Evolutionary conservation across 768 basidiomycete genomes (phyloP), one percentile per base, ranked within the genome.

Genomic region (Lyophyllum semitale): DNA sequence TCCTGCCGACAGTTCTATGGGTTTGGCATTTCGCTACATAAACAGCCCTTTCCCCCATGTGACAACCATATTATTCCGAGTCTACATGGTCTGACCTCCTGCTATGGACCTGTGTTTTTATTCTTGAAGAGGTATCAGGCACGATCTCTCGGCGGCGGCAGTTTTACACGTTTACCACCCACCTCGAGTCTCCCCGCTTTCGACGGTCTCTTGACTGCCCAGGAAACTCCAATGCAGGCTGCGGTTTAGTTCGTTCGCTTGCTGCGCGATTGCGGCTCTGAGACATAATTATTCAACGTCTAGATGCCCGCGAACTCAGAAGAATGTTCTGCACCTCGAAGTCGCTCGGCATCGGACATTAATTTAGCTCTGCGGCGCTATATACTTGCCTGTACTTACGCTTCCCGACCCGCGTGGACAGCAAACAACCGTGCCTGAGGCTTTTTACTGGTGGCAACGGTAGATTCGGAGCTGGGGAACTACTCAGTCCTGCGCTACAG

Each of bases 341-440:
- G 22, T 25, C 37, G 7, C 49, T 41, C 50, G 50, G 50, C 40
- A 41, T 30, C 50, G 50, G 50, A 51, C 27, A 42, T 41, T 27
- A 42, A 27, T 18, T 4, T 15, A 32, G 35, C 22, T 38, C 33
- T 38, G 48, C 48, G 23, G 33, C 33, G n/a, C n/a, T n/a, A n/a
- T n/a, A n/a, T n/a, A n/a, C n/a, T n/a, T 6, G 22, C 29, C 17
- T 22, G n/a, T 8, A 46, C 15, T 32, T 48, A 25, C 47, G 32
- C 30, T 48, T 48, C 17, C 32, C 47, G 47, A 35, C 30, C 44
- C 13, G 27, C 11, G 17, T 27, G 44, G 27, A 45, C 17, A 29
- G 26, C 1, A 29, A 29, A 45, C 2, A 29, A 45, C 26, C 26
- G 26, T 45, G 27, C 44, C 43, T 45, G 5, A 11, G 44, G 44